These are phyloP conservation scores for Podospora comata DNA, from an alignment of 495 filamentous ascomycete species.

Conservation along the genomic window DNA sequence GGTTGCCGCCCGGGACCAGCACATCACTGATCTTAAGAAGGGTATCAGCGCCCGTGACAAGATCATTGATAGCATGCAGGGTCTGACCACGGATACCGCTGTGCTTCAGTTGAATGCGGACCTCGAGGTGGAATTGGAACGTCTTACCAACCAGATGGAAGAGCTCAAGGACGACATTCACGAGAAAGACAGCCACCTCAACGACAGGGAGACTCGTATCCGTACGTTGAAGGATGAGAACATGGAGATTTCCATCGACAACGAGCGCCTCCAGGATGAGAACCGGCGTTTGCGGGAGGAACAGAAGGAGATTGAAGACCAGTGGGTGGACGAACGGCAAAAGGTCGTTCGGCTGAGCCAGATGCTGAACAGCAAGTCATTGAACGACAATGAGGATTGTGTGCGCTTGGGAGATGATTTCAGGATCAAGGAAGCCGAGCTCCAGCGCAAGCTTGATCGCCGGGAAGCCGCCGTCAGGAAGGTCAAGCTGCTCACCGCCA, in stretches of 20 bases:
- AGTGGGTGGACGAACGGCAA: slow-evolving; percentile 31
- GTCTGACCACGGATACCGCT: slow-evolving; percentile 33
- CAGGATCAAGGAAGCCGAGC: slow-evolving; percentile 33
- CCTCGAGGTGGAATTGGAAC: slow-evolving; percentile 37
- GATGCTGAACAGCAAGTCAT: slow-evolving; percentile 27
- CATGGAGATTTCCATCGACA: slow-evolving; percentile 33
- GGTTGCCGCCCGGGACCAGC: slow-evolving; percentile 37
- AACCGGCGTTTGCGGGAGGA: slow-evolving; percentile 32
- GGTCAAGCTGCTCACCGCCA: slow-evolving; percentile 32
- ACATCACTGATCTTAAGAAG: slow-evolving; percentile 38
- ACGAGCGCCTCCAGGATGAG: slow-evolving; percentile 33
- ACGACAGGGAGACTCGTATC: slow-evolving; percentile 26
- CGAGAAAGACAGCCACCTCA: slow-evolving; percentile 29
- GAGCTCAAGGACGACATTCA: slow-evolving; percentile 24
- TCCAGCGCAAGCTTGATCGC: slow-evolving; percentile 35
- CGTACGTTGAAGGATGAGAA: slow-evolving; percentile 38
- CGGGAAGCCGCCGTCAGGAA: slow-evolving; percentile 36
- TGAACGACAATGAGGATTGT: slow-evolving; percentile 31
- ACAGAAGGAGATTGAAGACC: slow-evolving; percentile 26
- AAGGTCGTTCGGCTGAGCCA: slow-evolving; percentile 34
- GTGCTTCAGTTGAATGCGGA: slow-evolving; percentile 34
- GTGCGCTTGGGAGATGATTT: slow-evolving; percentile 33
- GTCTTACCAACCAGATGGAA: slow-evolving; percentile 33
- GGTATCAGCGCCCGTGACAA: slow-evolving; percentile 32
- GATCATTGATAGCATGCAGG: slow-evolving; percentile 36